Percentiles rank a stretch among this genome's conserved stretches.
Evolutionary conservation across 257 asterid genomes (phyloP).

Genomic region (Salvia splendens): DNA sequence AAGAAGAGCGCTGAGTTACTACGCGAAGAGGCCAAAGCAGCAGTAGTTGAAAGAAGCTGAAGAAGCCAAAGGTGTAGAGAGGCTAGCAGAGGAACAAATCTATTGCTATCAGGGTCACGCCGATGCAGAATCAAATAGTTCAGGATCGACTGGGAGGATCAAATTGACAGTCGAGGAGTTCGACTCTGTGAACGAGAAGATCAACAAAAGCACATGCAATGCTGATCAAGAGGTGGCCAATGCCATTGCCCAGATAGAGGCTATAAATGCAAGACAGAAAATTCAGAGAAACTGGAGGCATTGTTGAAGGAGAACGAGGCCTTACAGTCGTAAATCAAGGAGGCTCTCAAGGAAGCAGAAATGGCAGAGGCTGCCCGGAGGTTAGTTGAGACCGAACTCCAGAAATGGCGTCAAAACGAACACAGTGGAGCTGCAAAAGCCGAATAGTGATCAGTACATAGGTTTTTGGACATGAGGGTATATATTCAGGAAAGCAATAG

Average conservation of each 20-base stretch:
- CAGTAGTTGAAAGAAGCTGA: slow-evolving; percentile 48
- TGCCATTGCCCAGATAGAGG: slow-evolving; percentile 52
- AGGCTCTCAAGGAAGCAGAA: slow-evolving; percentile 61
- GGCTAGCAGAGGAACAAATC: slow-evolving; percentile 46
- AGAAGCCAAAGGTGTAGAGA: slow-evolving; percentile 60
- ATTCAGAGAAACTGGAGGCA: slow-evolving; percentile 42
- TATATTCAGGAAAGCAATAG: slow-evolving; percentile 29
- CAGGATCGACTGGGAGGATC: slow-evolving; percentile 39
- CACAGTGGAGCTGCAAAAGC: slow-evolving; percentile 35
- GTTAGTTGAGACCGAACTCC: slow-evolving; percentile 57
- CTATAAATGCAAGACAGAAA: slow-evolving; percentile 39
- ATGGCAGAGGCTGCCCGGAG: slow-evolving; percentile 70
- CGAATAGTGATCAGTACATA: slow-evolving; percentile 14
- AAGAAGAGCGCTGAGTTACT: slow-evolving; percentile 36
- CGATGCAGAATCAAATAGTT: slow-evolving; percentile 18
- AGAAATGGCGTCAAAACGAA: slow-evolving; percentile 52
- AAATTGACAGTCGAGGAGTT: slow-evolving; percentile 50
- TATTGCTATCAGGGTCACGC: slow-evolving; percentile 34
- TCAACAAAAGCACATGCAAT: slow-evolving; percentile 37
- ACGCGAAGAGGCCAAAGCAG: slow-evolving; percentile 56
- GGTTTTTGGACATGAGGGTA: slow-evolving; percentile 9
- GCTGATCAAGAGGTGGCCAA: slow-evolving; percentile 62
- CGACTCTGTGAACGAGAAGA: slow-evolving; percentile 46
- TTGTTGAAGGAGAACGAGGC: slow-evolving; percentile 47
- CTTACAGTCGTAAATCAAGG: slow-evolving; percentile 50